These are phyloP conservation scores for Lentinula detonsa DNA, from an alignment of 768 basidiomycete species.

Conservation along the genomic window DNA sequence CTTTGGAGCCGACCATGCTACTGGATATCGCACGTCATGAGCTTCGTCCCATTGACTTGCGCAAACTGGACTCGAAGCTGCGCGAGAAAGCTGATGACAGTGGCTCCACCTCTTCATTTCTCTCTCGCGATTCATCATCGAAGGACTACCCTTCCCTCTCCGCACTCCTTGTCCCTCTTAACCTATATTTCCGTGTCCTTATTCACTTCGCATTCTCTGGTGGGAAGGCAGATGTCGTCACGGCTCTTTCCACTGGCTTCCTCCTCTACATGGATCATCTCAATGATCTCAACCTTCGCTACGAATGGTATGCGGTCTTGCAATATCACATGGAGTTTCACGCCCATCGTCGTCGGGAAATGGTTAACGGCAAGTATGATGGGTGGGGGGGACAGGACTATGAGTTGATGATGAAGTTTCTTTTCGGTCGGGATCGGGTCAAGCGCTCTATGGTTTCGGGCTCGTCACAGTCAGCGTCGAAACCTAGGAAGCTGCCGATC, in stretches of 20 bases:
- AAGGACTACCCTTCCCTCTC: conserved; percentile 4
- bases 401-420: not conserved
- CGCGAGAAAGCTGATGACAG: not conserved
- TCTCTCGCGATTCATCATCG: not conserved
- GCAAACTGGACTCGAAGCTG: not conserved
- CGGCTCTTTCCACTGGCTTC: not conserved
- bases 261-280: conserved; percentile 9
- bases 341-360: conserved; percentile 8
- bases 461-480: not conserved
- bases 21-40: conserved; percentile 7
- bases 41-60: not conserved
- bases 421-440: not conserved
- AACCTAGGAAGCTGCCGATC: not conserved
- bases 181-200: conserved; percentile 4
- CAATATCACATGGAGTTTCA: conserved; percentile 12
- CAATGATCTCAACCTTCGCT: conserved; percentile 10
- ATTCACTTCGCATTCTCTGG: not conserved
- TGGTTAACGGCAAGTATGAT: conserved; percentile 10
- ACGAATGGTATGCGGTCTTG: conserved; percentile 11
- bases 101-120: not conserved
- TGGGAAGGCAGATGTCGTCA: not conserved
- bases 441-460: not conserved
- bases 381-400: conserved; percentile 10
- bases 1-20: not conserved
- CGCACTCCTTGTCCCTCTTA: not conserved